phyloP scores from a whole-genome alignment of 331 rosid genomes.

The Saraca asoca region DNA sequence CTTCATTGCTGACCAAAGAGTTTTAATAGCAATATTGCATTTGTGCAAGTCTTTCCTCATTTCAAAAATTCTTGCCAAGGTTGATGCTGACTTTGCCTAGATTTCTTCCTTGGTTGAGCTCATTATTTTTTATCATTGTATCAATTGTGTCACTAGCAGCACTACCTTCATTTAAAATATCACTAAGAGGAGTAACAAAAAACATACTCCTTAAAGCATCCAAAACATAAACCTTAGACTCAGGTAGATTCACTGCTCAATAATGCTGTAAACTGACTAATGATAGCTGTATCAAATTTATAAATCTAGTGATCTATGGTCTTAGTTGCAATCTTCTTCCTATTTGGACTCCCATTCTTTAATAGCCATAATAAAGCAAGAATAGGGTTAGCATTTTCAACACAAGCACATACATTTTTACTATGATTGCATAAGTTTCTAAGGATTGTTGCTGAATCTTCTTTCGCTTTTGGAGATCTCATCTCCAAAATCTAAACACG shows the following conservation, averaged over 20 bases:
- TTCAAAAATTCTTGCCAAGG: slow-evolving; percentile 89
- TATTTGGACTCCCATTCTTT: slow-evolving; percentile 99
- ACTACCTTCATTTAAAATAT: slow-evolving; percentile 89
- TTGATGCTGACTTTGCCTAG: slow-evolving; percentile 93
- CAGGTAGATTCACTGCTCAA: slow-evolving; percentile 92
- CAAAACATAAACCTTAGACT: slow-evolving; percentile 81
- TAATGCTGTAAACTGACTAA: slow-evolving; percentile 93
- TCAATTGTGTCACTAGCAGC: slow-evolving; percentile 90
- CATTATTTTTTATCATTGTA: slow-evolving; percentile 80
- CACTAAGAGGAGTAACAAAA: slow-evolving; percentile 82
- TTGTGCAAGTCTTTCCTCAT: slow-evolving; percentile 88
- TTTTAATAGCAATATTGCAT: slow-evolving; percentile 76
- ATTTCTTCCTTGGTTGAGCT: slow-evolving; percentile 85
- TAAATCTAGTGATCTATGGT: slow-evolving; percentile 92
- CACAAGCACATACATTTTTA: slow-evolving; percentile 98
- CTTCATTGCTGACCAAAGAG: slow-evolving; percentile 64
- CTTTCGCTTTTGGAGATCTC: slow-evolving; percentile 94
- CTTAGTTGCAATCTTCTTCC: slow-evolving; percentile 97
- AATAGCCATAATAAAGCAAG: slow-evolving; percentile 94
- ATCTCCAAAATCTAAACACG: slow-evolving; percentile 97
- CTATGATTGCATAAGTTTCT: slow-evolving; percentile 96
- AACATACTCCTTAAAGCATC: slow-evolving; percentile 96
- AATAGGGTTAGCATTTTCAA: slow-evolving; percentile 98
- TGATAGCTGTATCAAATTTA: slow-evolving; percentile 91
- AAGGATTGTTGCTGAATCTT: too few species aligned